Evolutionary conservation across 805 yeast genomes (phyloP).

Genomic region (Hanseniaspora hatyaiensis): DNA sequence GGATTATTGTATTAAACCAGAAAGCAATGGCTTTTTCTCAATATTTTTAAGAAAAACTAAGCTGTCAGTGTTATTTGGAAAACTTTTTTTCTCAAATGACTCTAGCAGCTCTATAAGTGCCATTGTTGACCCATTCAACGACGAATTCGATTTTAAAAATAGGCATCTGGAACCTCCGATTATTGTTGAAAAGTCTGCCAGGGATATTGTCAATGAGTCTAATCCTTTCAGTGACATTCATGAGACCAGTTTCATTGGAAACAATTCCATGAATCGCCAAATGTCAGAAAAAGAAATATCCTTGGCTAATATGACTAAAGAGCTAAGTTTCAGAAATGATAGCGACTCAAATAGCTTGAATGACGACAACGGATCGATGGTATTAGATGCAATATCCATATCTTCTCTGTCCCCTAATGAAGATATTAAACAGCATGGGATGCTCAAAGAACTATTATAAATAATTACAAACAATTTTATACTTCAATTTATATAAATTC

Average conservation of each 20-base stretch:
- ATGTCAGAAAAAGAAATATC: not conserved
- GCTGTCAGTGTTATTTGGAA: not conserved
- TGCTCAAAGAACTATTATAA: conserved; percentile 3
- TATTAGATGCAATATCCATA: conserved; percentile 1
- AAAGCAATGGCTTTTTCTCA: not conserved
- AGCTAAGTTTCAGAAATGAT: conserved; percentile 4
- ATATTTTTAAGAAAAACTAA: not conserved
- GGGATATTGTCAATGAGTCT: conserved; percentile 12
- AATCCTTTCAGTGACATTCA: conserved; percentile 9
- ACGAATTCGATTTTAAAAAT: conserved; percentile 17
- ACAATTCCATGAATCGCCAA: not conserved
- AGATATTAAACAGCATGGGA: conserved; percentile 1
- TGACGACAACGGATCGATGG: not conserved
- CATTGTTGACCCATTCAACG: conserved; percentile 14
- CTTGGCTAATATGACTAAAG: not conserved
- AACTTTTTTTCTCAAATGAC: not conserved
- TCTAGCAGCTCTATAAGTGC: not conserved
- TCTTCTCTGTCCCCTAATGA: conserved; percentile 7
- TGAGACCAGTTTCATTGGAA: conserved; percentile 3
- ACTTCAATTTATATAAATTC: not conserved
- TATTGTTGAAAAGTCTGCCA: conserved; percentile 15
- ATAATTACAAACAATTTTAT: too few species aligned
- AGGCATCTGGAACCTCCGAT: conserved; percentile 12
- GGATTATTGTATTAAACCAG: not conserved
- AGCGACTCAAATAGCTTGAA: not conserved